A percentile compares a stretch with the other conserved stretches of the same genome.
Evolutionary conservation across 2,329 filamentous ascomycete genomes (phyloP).

Genomic region (Fusarium virguliforme): DNA sequence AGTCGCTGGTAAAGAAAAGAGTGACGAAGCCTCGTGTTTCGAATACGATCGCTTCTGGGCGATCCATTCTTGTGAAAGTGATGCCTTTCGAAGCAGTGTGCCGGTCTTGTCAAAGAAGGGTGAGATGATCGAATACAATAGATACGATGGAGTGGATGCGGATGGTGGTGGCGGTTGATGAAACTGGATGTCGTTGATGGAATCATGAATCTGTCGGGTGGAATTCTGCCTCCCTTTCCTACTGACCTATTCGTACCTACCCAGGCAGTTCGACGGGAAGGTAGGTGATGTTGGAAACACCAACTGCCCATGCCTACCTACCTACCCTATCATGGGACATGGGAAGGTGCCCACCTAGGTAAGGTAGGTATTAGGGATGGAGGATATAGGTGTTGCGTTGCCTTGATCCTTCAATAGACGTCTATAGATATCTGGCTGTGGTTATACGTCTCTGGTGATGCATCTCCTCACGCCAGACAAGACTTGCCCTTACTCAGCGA

Average conservation of each 20-base stretch:
- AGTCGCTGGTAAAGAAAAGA: neutral
- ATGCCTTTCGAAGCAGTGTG: neutral
- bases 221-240: no score
- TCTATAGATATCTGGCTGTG: no score
- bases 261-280: no score
- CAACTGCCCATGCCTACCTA: neutral
- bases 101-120: neutral
- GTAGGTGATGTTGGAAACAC: neutral
- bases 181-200: neutral
- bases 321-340: no score
- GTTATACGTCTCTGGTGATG: neutral
- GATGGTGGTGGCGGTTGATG: neutral
- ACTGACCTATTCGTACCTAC: no score
- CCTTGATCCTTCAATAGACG: neutral
- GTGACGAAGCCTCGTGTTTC: neutral
- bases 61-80: neutral
- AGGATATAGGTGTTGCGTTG: neutral
- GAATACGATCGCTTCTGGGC: no score
- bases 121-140: neutral
- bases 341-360: no score
- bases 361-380: neutral
- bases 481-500: neutral
- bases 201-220: no score
- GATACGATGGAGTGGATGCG: neutral
- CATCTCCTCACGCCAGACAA: neutral